Base-by-base conservation (phyloP, 2,329 filamentous ascomycete species). In the Fusarium odoratissimum region DNA sequence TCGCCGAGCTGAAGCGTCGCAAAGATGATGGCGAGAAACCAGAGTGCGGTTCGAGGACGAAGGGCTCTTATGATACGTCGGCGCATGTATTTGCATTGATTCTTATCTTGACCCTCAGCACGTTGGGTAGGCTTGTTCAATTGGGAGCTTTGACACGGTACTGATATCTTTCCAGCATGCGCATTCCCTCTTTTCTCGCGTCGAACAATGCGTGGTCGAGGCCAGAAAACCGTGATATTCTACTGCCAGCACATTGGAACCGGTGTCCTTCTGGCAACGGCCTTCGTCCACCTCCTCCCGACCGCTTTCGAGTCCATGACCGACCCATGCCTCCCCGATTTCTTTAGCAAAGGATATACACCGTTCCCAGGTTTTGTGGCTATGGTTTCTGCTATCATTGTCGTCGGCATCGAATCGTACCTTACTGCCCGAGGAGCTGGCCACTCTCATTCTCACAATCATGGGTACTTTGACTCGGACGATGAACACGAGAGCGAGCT, bases 381-480 rank as follows among this genome's bases (percentile, higher is more conserved):
- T 62, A 95, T 97, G 93, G 82, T 91, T 14, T 91, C 93, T 16
- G 93, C 94, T n/a, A 86, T 97, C 66, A 84, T 93, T 8, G 95
- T 98, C 6, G 93, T 97, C 11, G 89, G 90, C 5, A 88, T 98
- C 58, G 95, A 98, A 81, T 97, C 96, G 83, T 94, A 95, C 80
- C 91, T 98, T 75, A 95, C 94, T 0, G 92, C 91, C 5, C 83
- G 89, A 61, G 90, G 90, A 46, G 90, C 90, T 4, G 86, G 88
- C 3, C 90, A 90, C 76, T 88, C 88, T 3, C 88, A 91, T 76
- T 86, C 87, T 3, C 89, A 91, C 72, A 80, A 84, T 37, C 84
- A 84, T 61, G 79, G 79, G 16, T 81, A 86, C 80, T 87, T 87
- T 83, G 86, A 87, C 38, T 84, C 86, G 7, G 83, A 85, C 21